Evolutionary conservation across 805 yeast species (phyloP), one percentile per base, ranked within the genome.

Genomic region (Pichia eremophila): DNA sequence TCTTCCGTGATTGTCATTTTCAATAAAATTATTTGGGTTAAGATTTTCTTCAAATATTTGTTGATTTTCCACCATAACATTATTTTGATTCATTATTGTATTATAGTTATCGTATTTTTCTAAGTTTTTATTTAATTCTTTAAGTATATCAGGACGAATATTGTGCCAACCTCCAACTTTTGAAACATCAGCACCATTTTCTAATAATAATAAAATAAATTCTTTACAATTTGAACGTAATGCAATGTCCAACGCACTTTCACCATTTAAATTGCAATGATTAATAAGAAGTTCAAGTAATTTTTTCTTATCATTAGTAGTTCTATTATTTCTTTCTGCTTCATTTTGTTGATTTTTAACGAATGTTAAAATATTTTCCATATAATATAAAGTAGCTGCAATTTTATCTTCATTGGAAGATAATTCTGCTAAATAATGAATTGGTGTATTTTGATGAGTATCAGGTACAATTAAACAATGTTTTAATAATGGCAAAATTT

Each of bases 191-290:
- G 83, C 84, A 28, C 74, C 71, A 54, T 75, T 68, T 43, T 72
- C 67, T 39, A 74, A 52, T 44, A 80, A 63, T 18, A 68, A 63
- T 35, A 67, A 66, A 28, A 71, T 66, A 29, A 79, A 63, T 34
- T 64, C 62, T 14, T 72, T 62, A 45, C 82, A 76, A 4, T 75
- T 74, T 9, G 77, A 67, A 36, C 78, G 71, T 15, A 79, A 77
- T 0, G 95, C 89, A 41, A 91, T 69, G 57, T 88, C 95, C 43
- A 89, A 67, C 8, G 95, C 87, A 0, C 96, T 87, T 55, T 89
- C 87, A 5, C 97, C 97, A 51, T 79, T 73, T 22, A 71, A 73
- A 63, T 93, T 98, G 59, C 79, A 86, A 56, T 82, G 89, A 58
- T 87, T 85, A 29, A 84, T 60, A 39, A 84, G 68, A 53, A 81